Percentiles rank a stretch among this genome's conserved stretches.
These are phyloP conservation scores for Diaporthe capsici DNA, from an alignment of 2,329 filamentous ascomycete species.

Conservation along the genomic window DNA sequence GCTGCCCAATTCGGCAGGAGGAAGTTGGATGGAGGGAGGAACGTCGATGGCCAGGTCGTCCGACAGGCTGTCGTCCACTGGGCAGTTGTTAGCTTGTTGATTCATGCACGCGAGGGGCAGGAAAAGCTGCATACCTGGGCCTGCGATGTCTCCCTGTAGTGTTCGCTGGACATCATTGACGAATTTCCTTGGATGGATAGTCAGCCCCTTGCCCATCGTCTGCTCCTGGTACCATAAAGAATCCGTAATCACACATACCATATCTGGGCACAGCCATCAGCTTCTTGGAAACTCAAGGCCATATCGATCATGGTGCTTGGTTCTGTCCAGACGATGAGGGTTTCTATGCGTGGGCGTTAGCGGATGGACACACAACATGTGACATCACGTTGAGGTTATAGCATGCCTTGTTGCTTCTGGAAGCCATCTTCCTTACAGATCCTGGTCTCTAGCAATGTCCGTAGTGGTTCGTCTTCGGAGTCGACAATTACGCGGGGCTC, in stretches of 20 bases:
- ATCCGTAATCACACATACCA: slow-evolving; percentile 72
- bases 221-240: not conserved
- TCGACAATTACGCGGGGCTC: slow-evolving; percentile 91
- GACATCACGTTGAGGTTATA: slow-evolving; percentile 41
- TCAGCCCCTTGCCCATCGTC: slow-evolving; percentile 44
- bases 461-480: slow-evolving; percentile 90
- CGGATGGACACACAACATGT: slow-evolving; percentile 46
- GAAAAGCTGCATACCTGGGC: slow-evolving; percentile 66
- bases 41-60: slow-evolving; percentile 88
- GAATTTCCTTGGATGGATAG: slow-evolving; percentile 78
- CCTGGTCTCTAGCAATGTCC: slow-evolving; percentile 87
- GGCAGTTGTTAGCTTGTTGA: slow-evolving; percentile 47
- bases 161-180: slow-evolving; percentile 88
- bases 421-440: slow-evolving; percentile 96
- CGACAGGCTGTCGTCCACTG: slow-evolving; percentile 84
- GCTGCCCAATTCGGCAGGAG: slow-evolving; percentile 83
- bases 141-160: slow-evolving; percentile 70
- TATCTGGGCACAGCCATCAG: slow-evolving; percentile 91
- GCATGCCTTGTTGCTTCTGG: slow-evolving; percentile 94
- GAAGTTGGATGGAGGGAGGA: slow-evolving; percentile 78
- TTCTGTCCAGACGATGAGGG: slow-evolving; percentile 98
- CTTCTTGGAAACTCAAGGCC: slow-evolving; percentile 98
- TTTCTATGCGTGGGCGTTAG: slow-evolving; percentile 72
- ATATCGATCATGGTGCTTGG: slow-evolving; percentile 87
- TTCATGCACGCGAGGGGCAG: not conserved